Base-by-base conservation (phyloP, 495 filamentous ascomycete species). In the Tetracladium setigerum region DNA sequence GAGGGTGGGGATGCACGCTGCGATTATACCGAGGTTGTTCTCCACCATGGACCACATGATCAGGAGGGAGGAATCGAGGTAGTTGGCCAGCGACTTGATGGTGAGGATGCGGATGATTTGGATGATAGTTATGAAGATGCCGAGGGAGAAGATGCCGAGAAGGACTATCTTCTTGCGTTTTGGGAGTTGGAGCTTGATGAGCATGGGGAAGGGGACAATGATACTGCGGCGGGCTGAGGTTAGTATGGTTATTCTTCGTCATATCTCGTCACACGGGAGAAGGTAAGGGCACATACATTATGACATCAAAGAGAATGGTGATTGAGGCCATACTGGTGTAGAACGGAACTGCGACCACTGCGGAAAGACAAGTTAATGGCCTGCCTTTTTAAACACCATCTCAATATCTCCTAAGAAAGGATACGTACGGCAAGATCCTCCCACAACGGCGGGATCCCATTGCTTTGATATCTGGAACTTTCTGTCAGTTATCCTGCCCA, bases 51-150 rank as follows among this genome's bases (percentile, higher is more conserved):
- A 77, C 73, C 74, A 78, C n/a, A 72, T 58, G 24, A 74, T 62
- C 13, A 77, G 58, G 0, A 59, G 53, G 8, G 69, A 62, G 36
- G 65, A 69, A 56, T 77, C 70, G 24, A 67, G 64, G 50, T 66
- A 67, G 47, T 67, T 65, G 27, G 43, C 44, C 2, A 74, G 61
- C 34, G 60, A 58, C 22, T 63, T 66, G 38, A 78, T 62, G 18
- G 60, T 72, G 52, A 73, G 67, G 47, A 79, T 73, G 31, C 74
- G 73, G 47, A 77, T 66, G 44, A 76, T 68, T 52, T 78, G 72
- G 46, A 73, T 75, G 46, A 70, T 48, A 16, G 74, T 75, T 38
- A 77, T 62, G 62, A 79, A 79, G 47, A 73, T 62, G 40, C 70
- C 71, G 14, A 77, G 62, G 16, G 66, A 63, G 58, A 75, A 77